Evolutionary conservation across 805 yeast species (phyloP).

Genomic region (Blastobotrys mokoenaii): DNA sequence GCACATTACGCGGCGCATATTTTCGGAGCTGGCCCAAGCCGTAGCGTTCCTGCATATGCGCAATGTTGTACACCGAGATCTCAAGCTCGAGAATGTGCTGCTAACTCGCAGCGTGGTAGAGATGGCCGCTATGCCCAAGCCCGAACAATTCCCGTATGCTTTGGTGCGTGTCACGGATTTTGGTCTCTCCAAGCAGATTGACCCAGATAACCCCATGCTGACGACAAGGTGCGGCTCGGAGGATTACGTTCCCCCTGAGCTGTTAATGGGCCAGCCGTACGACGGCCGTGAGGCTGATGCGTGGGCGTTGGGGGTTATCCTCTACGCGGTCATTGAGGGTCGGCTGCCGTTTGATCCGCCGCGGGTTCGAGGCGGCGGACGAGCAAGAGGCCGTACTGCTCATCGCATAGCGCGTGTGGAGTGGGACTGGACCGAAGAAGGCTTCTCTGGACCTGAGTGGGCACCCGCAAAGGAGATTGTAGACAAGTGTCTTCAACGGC

Average conservation of each 20-base stretch:
- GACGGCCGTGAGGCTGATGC: slow-evolving; percentile 87
- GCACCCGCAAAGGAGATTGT: slow-evolving; percentile 30
- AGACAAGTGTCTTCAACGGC: slow-evolving; percentile 39
- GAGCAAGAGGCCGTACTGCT: slow-evolving; percentile 50
- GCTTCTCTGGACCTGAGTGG: slow-evolving; percentile 33
- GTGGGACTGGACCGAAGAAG: slow-evolving; percentile 71
- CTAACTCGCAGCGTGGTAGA: slow-evolving; percentile 17
- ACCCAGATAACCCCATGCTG: slow-evolving; percentile 51
- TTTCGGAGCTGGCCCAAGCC: slow-evolving; percentile 63
- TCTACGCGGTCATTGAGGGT: slow-evolving; percentile 76
- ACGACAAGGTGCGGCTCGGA: slow-evolving; percentile 93
- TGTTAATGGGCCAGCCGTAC: slow-evolving; percentile 81
- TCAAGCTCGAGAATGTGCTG: slow-evolving; percentile 81
- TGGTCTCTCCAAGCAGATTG: slow-evolving; percentile 72
- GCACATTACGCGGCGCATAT: slow-evolving; percentile 48
- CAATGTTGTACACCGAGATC: slow-evolving; percentile 78
- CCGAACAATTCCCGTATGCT: slow-evolving; percentile 23
- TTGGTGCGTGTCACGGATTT: slow-evolving; percentile 71
- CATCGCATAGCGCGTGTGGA: slow-evolving; percentile 88
- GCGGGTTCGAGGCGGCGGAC: slow-evolving; percentile 31
- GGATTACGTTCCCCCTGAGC: slow-evolving; percentile 93
- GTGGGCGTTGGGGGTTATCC: slow-evolving; percentile 93
- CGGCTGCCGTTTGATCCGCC: slow-evolving; percentile 89
- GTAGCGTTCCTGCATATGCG: slow-evolving; percentile 61
- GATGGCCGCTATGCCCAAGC: slow-evolving; percentile 20